Conservation (phyloP, 192 early-diverging fungal genomes). For the Dissophora ornata region DNA sequence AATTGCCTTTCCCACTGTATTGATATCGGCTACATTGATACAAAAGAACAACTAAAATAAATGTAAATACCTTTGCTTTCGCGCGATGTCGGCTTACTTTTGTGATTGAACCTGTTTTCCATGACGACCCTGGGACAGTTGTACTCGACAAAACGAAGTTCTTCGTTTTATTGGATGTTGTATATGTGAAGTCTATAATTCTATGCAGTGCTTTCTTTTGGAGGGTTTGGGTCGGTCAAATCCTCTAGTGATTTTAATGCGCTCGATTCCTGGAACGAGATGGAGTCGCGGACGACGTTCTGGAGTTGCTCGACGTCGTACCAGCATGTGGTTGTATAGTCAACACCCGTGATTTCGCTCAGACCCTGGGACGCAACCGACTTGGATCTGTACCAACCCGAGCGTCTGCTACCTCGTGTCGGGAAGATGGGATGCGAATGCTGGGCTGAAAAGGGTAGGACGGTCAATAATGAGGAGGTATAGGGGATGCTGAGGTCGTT, state of each 20-base stretch:
- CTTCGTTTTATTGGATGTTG: neutral
- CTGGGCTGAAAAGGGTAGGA: constrained; percentile 46
- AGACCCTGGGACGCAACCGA: constrained; percentile 44
- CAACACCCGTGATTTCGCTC: constrained; percentile 48
- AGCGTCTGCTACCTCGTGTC: constrained; percentile 39
- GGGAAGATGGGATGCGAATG: constrained; percentile 49
- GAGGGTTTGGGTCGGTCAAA: constrained; percentile 30
- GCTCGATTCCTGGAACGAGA: constrained; percentile 43
- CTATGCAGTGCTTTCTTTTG: constrained; percentile 1
- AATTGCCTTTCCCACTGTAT: too few species aligned
- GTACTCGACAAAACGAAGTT: too few species aligned
- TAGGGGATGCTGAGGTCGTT: constrained; percentile 44
- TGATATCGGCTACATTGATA: too few species aligned
- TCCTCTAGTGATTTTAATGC: constrained; percentile 46
- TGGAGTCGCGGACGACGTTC: constrained; percentile 47
- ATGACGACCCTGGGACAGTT: too few species aligned
- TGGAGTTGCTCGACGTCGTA: constrained; percentile 52
- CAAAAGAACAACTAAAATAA: neutral
- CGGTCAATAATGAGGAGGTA: constrained; percentile 36
- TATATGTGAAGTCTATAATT: neutral
- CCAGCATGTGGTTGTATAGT: constrained; percentile 56
- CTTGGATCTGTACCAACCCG: constrained; percentile 51
- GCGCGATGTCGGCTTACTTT: too few species aligned
- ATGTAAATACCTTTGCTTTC: neutral
- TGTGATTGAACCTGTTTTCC: too few species aligned